Conservation (phyloP, 495 filamentous ascomycete genomes). For the Astrothelium subdiscretum region DNA sequence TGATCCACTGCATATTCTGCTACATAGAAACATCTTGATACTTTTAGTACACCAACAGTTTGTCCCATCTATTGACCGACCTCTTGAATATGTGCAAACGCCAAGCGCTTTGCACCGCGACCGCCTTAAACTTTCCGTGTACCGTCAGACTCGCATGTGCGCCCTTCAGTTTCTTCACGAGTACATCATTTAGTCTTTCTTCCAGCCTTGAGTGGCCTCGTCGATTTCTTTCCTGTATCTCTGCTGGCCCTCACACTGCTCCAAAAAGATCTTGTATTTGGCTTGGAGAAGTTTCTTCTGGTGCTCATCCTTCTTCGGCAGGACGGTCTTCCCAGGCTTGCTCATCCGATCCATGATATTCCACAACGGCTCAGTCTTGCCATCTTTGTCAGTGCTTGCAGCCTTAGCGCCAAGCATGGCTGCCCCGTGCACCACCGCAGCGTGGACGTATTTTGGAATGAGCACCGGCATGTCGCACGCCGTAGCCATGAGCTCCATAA, state of each 20-base stretch:
- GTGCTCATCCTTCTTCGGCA: constrained; percentile 52
- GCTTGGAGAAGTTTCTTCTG: constrained; percentile 69
- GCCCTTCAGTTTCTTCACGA: too few species aligned
- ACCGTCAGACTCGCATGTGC: too few species aligned
- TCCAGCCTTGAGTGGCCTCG: constrained; percentile 41
- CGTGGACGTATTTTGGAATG: constrained; percentile 83
- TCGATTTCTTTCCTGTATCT: constrained; percentile 28
- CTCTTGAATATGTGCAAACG: background rate
- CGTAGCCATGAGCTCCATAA: constrained; percentile 83
- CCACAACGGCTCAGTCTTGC: constrained; percentile 80
- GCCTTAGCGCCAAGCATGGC: constrained; percentile 97
- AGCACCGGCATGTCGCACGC: constrained; percentile 84
- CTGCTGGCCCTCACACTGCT: constrained; percentile 32
- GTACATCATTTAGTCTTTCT: constrained; percentile 5
- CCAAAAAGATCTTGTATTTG: constrained; percentile 62
- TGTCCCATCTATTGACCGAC: too few species aligned
- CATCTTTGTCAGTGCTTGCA: constrained; percentile 50
- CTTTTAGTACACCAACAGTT: too few species aligned
- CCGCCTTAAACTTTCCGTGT: too few species aligned
- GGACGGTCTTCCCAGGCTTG: constrained; percentile 76
- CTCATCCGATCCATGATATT: constrained; percentile 95
- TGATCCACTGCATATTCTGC: background rate
- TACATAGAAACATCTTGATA: background rate
- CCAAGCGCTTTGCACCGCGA: background rate
- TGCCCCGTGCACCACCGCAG: constrained; percentile 91